phyloP scores from a whole-genome alignment of 2,329 filamentous ascomycete species.

The Domatiomyces catenatus region DNA sequence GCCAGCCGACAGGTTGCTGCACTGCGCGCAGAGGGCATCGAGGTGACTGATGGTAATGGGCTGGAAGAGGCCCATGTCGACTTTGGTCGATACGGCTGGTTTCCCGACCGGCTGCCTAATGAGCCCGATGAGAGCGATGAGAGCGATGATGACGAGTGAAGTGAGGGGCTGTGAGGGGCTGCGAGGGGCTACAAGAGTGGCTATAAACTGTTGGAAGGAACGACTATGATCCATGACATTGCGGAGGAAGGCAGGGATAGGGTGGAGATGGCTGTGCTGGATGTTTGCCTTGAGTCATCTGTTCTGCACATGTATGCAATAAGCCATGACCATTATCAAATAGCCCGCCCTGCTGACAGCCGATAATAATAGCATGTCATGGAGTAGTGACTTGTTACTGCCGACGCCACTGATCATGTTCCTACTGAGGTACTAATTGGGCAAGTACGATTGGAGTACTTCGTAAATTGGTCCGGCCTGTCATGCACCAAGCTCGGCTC shows the following conservation, averaged over 20 bases:
- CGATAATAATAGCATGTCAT: too few relatives aligned
- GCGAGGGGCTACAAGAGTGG: background rate
- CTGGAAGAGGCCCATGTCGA: slow-evolving; percentile 32
- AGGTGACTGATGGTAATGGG: slow-evolving; percentile 24
- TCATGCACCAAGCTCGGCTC: background rate
- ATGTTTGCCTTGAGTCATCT: background rate
- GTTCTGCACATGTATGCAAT: background rate
- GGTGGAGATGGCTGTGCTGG: too few relatives aligned
- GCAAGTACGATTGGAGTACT: background rate
- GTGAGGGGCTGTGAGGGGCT: background rate
- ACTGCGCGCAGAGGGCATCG: slow-evolving; percentile 28
- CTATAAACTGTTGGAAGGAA: too few relatives aligned
- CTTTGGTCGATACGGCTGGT: slow-evolving; percentile 32
- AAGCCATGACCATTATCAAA: background rate
- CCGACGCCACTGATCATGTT: background rate
- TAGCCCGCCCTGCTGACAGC: background rate
- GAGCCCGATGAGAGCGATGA: slow-evolving; percentile 21
- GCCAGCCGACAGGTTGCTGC: slow-evolving; percentile 29
- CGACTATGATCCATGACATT: too few relatives aligned
- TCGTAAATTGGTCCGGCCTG: background rate
- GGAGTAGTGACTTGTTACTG: too few relatives aligned
- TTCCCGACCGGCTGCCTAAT: slow-evolving; percentile 35
- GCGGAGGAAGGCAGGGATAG: too few relatives aligned
- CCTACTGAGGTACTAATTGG: background rate
- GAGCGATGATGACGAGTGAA: too few relatives aligned